phyloP scores from a whole-genome alignment of 805 yeast genomes.

The Komagataella phaffii region DNA sequence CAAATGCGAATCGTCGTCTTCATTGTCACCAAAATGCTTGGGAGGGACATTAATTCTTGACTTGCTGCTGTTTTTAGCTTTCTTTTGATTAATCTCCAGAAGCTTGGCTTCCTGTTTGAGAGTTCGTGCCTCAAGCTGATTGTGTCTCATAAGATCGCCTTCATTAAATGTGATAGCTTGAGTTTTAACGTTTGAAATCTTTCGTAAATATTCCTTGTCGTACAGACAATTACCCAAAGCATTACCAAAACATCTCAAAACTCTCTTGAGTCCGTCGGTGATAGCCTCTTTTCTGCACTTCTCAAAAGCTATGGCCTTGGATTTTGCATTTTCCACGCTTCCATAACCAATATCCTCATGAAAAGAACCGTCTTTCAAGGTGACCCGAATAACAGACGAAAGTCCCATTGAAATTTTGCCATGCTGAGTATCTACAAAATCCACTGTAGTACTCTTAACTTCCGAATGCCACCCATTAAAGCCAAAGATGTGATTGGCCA shows the following conservation, averaged over 20 bases:
- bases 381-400: constrained; percentile 58
- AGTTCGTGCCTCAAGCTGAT: constrained; percentile 3
- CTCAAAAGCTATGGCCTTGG: constrained; percentile 61
- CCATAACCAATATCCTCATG: constrained; percentile 76
- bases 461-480: constrained; percentile 78
- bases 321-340: constrained; percentile 52
- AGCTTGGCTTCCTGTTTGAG: not conserved
- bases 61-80: constrained; percentile 1
- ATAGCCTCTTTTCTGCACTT: constrained; percentile 78
- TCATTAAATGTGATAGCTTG: constrained; percentile 17
- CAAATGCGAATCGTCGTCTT: constrained; percentile 35
- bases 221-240: constrained; percentile 77
- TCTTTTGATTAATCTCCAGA: constrained; percentile 1
- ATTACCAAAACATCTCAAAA: constrained; percentile 69
- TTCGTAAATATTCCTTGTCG: constrained; percentile 50
- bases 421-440: constrained; percentile 52
- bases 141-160: constrained; percentile 17
- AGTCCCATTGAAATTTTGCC: constrained; percentile 52
- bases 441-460: constrained; percentile 49
- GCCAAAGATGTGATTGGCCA: constrained; percentile 75
- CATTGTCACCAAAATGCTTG: constrained; percentile 4
- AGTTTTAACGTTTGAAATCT: constrained; percentile 29
- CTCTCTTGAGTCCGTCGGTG: constrained; percentile 73
- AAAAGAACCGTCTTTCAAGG: constrained; percentile 68
- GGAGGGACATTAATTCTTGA: not conserved